Evolutionary conservation across 371 early-diverging fungal genomes (phyloP).

Genomic region (Rhizopus sp.): DNA sequence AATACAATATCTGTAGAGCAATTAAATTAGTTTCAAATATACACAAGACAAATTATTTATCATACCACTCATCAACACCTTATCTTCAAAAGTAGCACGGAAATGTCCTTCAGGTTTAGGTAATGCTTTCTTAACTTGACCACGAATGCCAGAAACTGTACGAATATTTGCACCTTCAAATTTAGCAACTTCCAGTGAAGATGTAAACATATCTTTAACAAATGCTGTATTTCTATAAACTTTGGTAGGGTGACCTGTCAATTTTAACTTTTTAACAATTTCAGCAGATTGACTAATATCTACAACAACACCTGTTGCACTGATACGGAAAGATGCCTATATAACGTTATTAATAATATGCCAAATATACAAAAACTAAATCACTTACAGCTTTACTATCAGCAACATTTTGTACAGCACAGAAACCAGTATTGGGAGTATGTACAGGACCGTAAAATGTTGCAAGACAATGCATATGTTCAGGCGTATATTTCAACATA

Average conservation of each 20-base stretch:
- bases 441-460: constrained; percentile 92
- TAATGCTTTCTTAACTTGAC: constrained; percentile 94
- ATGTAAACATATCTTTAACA: constrained; percentile 99
- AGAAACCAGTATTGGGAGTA: constrained; percentile 95
- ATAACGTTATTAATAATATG: too few relatives aligned
- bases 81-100: constrained; percentile 99
- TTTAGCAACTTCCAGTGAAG: constrained; percentile 96
- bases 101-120: constrained; percentile 90
- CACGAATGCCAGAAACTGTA: constrained; percentile 98
- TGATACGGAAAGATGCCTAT: constrained; percentile 95
- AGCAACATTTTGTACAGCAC: constrained; percentile 83
- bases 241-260: constrained; percentile 94
- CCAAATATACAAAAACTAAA: too few relatives aligned
- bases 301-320: constrained; percentile 92
- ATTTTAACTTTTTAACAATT: constrained; percentile 98
- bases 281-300: constrained; percentile 90
- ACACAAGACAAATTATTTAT: too few relatives aligned
- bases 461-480: constrained; percentile 98
- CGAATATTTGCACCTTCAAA: constrained; percentile 97
- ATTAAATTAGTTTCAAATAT: too few relatives aligned
- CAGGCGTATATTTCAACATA: constrained; percentile 98
- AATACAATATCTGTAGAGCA: too few relatives aligned
- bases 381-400: constrained; percentile 62
- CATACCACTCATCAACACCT: constrained; percentile 86
- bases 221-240: constrained; percentile 98